phyloP scores from a whole-genome alignment of 2,329 filamentous ascomycete genomes.

The Microsporum canis region DNA sequence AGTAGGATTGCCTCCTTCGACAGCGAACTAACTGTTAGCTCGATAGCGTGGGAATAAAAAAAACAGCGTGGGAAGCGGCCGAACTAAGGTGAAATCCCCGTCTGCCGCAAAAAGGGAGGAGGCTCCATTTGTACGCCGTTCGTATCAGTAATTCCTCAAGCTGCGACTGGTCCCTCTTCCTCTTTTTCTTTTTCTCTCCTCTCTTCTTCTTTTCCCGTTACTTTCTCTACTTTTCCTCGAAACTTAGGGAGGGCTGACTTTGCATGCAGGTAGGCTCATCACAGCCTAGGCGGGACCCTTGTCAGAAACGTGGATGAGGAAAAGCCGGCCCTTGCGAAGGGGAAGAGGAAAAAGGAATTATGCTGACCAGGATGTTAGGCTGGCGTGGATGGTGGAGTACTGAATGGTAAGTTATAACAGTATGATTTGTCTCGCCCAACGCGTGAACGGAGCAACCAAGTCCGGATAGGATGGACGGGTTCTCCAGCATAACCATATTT shows the following conservation, averaged over 20 bases:
- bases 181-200: background rate
- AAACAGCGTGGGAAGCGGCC: background rate
- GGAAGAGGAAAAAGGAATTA: background rate
- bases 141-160: background rate
- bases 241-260: background rate
- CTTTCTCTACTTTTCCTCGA: background rate
- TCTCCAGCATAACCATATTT: background rate
- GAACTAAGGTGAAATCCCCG: background rate
- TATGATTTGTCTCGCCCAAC: background rate
- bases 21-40: background rate
- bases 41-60: background rate
- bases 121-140: background rate
- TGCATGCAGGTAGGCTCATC: background rate
- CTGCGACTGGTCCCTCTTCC: no score
- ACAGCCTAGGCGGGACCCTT: background rate
- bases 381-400: background rate
- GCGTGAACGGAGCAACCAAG: background rate
- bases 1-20: background rate
- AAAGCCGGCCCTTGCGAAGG: background rate
- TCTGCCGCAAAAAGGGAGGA: background rate
- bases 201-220: no score
- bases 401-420: background rate
- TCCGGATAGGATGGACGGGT: background rate
- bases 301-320: conserved; percentile 2
- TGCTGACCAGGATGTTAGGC: background rate